These are phyloP conservation scores for Pochonia chlamydosporia DNA, from an alignment of 2,329 filamentous ascomycete species.

Conservation along the genomic window DNA sequence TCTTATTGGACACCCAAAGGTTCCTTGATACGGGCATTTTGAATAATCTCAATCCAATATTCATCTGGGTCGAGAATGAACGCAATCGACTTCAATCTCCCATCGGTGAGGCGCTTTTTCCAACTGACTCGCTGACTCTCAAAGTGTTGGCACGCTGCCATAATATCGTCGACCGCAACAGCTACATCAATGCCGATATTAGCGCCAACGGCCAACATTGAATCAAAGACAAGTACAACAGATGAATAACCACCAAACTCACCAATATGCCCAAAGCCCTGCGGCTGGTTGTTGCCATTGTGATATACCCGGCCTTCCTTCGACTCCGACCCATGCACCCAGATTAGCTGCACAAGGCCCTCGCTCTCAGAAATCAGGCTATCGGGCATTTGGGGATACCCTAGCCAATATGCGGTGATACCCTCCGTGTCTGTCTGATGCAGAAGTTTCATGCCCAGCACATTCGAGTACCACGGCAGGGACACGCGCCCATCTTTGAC, in stretches of 20 bases:
- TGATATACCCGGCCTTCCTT: conserved; percentile 80
- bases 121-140: conserved; percentile 76
- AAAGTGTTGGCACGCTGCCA: conserved; percentile 78
- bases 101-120: conserved; percentile 94
- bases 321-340: conserved; percentile 78
- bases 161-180: conserved; percentile 79
- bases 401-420: conserved; percentile 92
- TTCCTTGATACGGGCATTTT: no score
- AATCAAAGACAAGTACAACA: no score
- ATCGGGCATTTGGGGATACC: conserved; percentile 57
- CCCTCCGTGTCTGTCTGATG: conserved; percentile 64
- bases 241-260: conserved; percentile 29
- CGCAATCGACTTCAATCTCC: conserved; percentile 86
- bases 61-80: conserved; percentile 84
- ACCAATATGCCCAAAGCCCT: conserved; percentile 94
- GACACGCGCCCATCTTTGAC: conserved; percentile 73
- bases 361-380: conserved; percentile 62
- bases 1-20: no score
- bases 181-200: conserved; percentile 36
- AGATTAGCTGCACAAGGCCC: conserved; percentile 84
- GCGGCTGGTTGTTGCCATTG: conserved; percentile 82
- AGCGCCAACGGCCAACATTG: no score
- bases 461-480: conserved; percentile 74
- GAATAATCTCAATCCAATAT: conserved; percentile 76
- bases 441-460: conserved; percentile 80